Evolutionary conservation across 352 stramenopile species (phyloP).

Genomic region (Saprolegnia parasitica): DNA sequence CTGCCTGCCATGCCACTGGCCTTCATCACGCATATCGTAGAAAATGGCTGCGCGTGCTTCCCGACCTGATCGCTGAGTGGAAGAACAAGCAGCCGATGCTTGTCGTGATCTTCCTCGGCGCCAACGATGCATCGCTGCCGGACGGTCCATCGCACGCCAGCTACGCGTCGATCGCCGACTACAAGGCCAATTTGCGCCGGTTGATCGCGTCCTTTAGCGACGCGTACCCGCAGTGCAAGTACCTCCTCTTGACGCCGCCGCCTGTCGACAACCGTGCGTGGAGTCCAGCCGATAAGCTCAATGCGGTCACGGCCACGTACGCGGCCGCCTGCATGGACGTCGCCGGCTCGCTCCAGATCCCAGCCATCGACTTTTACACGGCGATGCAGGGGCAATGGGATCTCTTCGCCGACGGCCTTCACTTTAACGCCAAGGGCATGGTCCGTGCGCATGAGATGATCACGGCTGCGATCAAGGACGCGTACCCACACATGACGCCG

Average conservation of each 20-base stretch:
- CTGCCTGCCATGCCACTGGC: too few species aligned
- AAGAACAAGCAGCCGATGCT: constrained; percentile 16
- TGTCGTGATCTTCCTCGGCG: constrained; percentile 24
- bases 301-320: constrained; percentile 18
- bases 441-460: constrained; percentile 26
- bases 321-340: constrained; percentile 17
- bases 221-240: constrained; percentile 13
- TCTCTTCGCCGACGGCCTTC: constrained; percentile 20
- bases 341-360: neutral
- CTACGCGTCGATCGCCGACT: constrained; percentile 16
- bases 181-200: constrained; percentile 6
- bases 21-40: neutral
- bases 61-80: constrained; percentile 23
- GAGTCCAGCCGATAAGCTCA: constrained; percentile 1
- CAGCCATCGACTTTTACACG: constrained; percentile 20
- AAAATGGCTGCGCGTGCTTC: constrained; percentile 17
- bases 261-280: constrained; percentile 16
- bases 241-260: constrained; percentile 21
- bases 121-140: constrained; percentile 26
- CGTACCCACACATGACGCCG: constrained; percentile 11
- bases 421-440: constrained; percentile 24
- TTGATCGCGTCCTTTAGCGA: neutral
- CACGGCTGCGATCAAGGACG: neutral
- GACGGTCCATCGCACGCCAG: neutral
- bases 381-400: constrained; percentile 16